phyloP scores from a whole-genome alignment of 2,329 filamentous ascomycete species.

The Alternaria infectoria region DNA sequence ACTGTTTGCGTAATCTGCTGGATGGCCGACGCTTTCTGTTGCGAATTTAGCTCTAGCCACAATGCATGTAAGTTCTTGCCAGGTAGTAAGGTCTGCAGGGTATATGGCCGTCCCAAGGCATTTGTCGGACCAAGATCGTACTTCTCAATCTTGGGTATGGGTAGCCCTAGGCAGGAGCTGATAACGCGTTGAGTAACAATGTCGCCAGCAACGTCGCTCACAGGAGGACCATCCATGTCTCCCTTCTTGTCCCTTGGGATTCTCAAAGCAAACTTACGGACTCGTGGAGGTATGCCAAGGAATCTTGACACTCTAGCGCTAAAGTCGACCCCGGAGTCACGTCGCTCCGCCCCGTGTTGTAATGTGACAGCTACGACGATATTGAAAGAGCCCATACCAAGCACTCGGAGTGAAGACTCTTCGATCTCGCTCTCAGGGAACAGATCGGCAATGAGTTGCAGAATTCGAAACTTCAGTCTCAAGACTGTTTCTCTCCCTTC shows the following conservation, averaged over 20 bases:
- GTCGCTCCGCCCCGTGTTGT: neutral
- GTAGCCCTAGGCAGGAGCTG: neutral
- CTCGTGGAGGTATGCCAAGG: neutral
- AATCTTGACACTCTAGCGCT: neutral
- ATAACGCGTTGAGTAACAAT: neutral
- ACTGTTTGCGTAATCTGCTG: neutral
- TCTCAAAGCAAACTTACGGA: neutral
- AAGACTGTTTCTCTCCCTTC: neutral
- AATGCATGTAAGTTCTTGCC: neutral
- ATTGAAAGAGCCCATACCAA: constrained; percentile 6
- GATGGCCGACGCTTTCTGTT: constrained; percentile 1
- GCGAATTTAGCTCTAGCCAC: neutral
- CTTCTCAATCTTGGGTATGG: neutral
- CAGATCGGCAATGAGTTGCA: neutral
- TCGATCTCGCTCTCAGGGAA: neutral
- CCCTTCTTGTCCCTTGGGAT: neutral
- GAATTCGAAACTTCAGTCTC: neutral
- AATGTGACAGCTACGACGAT: neutral
- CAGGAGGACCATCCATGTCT: neutral
- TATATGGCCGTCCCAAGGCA: neutral
- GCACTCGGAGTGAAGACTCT: neutral
- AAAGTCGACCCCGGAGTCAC: neutral
- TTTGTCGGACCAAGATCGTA: neutral
- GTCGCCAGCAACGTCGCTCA: neutral
- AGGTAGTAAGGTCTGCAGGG: constrained; percentile 1